Evolutionary conservation across 805 yeast genomes (phyloP), one percentile per base, ranked within the genome.

Genomic region (Yamadazyma sp.): DNA sequence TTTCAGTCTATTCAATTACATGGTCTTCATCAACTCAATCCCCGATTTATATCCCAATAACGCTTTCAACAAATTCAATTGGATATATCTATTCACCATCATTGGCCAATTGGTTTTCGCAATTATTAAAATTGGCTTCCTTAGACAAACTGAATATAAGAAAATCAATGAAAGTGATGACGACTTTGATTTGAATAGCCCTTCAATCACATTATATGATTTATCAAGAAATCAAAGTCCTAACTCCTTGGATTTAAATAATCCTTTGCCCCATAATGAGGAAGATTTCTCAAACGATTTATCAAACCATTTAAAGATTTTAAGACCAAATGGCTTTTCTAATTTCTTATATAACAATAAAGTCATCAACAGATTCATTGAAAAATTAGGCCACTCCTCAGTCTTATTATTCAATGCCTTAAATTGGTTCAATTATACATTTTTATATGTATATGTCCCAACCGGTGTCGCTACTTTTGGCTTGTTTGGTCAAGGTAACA

Each of bases 11-110:
- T 42, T 78, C 11, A 58, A 73, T 13, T 75, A 80, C 48, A 70
- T 75, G 33, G 59, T 80, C 7, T 86, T 80, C 51, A 72, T 76
- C 26, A 55, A 65, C 4, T 65, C 81, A 12, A 80, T 79, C 16
- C 82, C 85, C 36, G 60, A 54, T 23, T 63, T 86, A 48, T 91
- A 86, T 55, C 95, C 95, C 1, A 68, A 73, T 26, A 86, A 86
- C 53, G 81, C 83, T 1, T 88, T 88, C 58, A 61, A 75, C 10
- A 74, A 70, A 49, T 78, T 85, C 77, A 72, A 83, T 16, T 63
- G 74, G 52, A 73, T 84, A 8, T 58, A 87, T 39, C 58, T 82
- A 8, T 53, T 80, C 32, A 56, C 78, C 8, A 57, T 79, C 2
- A 38, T 71, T 2, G 58, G 65, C 2, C 95, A 86, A 15, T 14